Evolutionary conservation across 495 filamentous ascomycete species (phyloP).

Genomic region (Parathielavia appendiculata): DNA sequence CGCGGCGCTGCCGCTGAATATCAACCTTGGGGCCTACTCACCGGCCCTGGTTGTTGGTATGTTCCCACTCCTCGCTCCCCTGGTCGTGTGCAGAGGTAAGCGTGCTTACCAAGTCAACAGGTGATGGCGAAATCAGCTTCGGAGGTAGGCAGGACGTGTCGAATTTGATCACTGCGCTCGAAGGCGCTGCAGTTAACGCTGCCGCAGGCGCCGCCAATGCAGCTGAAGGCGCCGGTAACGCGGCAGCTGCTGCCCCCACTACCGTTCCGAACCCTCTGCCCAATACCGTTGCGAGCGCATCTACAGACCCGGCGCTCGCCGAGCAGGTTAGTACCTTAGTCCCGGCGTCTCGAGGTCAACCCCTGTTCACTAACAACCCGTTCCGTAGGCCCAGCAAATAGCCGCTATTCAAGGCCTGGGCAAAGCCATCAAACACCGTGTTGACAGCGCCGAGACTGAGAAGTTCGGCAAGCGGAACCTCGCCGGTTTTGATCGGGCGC

Average conservation of each 20-base stretch:
- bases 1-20: conserved; percentile 53
- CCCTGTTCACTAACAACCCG: background rate
- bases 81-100: background rate
- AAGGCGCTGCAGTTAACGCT: conserved; percentile 46
- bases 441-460: background rate
- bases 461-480: conserved; percentile 38
- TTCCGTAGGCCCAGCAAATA: conserved; percentile 34
- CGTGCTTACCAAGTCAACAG: conserved; percentile 40
- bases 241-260: conserved; percentile 17
- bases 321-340: conserved; percentile 26
- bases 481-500: conserved; percentile 45
- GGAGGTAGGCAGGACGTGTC: conserved; percentile 50
- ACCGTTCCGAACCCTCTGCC: conserved; percentile 9
- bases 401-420: conserved; percentile 45
- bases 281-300: conserved; percentile 23
- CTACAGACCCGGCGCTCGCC: conserved; percentile 33
- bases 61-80: background rate
- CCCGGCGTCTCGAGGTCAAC: background rate
- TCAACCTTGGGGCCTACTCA: conserved; percentile 57
- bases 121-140: conserved; percentile 60
- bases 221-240: conserved; percentile 10
- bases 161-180: conserved; percentile 44
- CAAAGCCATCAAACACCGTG: conserved; percentile 46
- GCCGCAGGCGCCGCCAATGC: conserved; percentile 29
- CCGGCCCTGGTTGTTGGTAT: conserved; percentile 46